Evolutionary conservation across 768 basidiomycete genomes (phyloP), one percentile per base, ranked within the genome.

Genomic region (Stropharia rugosoannulata): DNA sequence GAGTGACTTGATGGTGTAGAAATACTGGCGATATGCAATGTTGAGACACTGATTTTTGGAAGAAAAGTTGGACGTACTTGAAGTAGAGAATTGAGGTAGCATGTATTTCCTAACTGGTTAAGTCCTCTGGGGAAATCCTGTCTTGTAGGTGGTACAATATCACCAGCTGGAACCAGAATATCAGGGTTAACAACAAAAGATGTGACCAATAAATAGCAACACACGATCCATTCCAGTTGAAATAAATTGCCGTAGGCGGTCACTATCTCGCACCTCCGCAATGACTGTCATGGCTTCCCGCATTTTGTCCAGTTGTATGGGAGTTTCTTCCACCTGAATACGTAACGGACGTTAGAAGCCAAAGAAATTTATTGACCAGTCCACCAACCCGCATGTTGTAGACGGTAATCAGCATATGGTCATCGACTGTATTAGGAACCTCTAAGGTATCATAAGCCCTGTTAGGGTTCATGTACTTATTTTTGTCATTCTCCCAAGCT

Each of bases 1-100:
- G 25, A 97, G 81, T 36, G 95, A 91, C 65, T 84, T 89, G 70
- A 97, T 93, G n/a, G 94, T 96, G 68, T 94, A 96, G 68, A 97
- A 95, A 68, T 96, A 97, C 89, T 96, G 66, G 9, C 49, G 47
- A 54, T 15, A 32, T 42, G 46, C 57, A 7, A 53, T 13, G 45
- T 27, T 27, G 16, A 22, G 47, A 19, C 43, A 15, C 19, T n/a
- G 32, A 22, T 18, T 19, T 22, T 39, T 12, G 4, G 39, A n/a
- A 47, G 40, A 39, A 45, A 12, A 29, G 27, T 10, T 42, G 37
- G 55, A 59, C 66, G 29, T 63, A 84, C 89, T 75, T 86, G 90
- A 15, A 90, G 73, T 53, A 90, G 74, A 37, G 89, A 93, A 65
- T 93, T 94, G 45, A 91, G 75, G 64, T 93, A 93, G 64, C 93